Percentiles rank a stretch among this genome's conserved stretches.
Conservation (phyloP, 192 early-diverging fungal species). For the Backusella tuberculispora region DNA sequence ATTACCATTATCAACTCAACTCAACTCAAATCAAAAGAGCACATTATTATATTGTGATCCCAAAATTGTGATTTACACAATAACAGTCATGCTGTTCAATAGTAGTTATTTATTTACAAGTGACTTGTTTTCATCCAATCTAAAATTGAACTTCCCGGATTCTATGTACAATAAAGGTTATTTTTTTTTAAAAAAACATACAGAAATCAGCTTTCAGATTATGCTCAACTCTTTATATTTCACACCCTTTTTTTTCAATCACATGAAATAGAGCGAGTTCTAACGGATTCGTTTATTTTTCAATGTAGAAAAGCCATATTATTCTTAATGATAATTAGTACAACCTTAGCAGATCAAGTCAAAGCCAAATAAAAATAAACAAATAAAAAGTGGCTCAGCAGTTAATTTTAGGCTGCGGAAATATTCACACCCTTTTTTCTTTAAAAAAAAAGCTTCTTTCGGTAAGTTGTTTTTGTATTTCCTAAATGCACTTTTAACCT, state of each 20-base stretch:
- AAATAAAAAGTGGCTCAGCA: conserved; percentile 7
- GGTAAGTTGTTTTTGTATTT: conserved; percentile 12
- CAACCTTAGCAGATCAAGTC: not conserved
- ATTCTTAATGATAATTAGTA: not conserved
- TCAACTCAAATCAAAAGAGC: too few relatives aligned
- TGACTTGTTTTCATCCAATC: not conserved
- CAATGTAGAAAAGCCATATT: not conserved
- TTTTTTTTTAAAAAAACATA: conserved; percentile 1
- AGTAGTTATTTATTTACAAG: not conserved
- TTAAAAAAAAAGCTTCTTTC: conserved; percentile 15
- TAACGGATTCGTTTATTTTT: not conserved
- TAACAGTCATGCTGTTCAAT: not conserved
- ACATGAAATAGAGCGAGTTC: too few relatives aligned
- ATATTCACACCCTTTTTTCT: conserved; percentile 2
- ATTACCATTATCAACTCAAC: too few relatives aligned
- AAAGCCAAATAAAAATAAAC: not conserved
- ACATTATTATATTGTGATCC: not conserved
- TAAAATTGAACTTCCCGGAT: not conserved
- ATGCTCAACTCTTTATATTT: too few relatives aligned
- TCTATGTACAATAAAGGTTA: not conserved
- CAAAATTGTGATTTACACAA: not conserved
- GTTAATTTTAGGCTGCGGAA: not conserved
- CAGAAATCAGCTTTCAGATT: not conserved
- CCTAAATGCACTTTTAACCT: not conserved
- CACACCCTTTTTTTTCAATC: too few relatives aligned